Evolutionary conservation across 1,284 basidiomycete genomes (phyloP).

Genomic region (Ganoderma leucocontextum): DNA sequence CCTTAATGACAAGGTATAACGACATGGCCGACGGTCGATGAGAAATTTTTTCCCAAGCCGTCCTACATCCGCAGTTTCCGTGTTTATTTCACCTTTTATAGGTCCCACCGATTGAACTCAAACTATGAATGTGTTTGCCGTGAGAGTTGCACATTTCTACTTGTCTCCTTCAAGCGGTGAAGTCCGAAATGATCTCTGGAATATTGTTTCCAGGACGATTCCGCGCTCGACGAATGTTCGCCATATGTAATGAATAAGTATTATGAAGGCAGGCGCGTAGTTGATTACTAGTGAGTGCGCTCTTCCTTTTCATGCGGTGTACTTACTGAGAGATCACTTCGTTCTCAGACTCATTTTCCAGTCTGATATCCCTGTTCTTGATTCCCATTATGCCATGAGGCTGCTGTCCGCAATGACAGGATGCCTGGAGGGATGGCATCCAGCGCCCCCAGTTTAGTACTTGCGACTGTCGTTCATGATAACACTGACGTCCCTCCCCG

Average conservation of each 20-base stretch:
- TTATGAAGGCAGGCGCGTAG: neutral
- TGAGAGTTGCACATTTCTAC: no score
- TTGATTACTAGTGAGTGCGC: neutral
- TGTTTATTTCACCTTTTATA: neutral
- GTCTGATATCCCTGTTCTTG: neutral
- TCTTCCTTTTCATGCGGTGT: neutral
- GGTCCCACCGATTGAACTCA: no score
- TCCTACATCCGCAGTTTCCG: neutral
- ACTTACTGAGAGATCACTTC: neutral
- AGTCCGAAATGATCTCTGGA: neutral
- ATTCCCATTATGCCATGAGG: neutral
- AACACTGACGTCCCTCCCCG: neutral
- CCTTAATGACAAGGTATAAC: neutral
- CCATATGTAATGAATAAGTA: neutral
- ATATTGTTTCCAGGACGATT: neutral
- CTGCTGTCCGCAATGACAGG: neutral
- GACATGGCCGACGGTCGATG: neutral
- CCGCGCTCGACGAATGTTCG: no score
- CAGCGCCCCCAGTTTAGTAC: neutral
- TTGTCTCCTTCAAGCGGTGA: neutral
- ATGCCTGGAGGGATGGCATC: neutral
- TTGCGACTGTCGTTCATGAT: neutral
- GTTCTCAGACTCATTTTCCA: neutral
- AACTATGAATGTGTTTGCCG: no score
- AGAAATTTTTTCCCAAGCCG: neutral